Base-by-base conservation (phyloP, 148 eudicot species). In the Camellia granthamiana region DNA sequence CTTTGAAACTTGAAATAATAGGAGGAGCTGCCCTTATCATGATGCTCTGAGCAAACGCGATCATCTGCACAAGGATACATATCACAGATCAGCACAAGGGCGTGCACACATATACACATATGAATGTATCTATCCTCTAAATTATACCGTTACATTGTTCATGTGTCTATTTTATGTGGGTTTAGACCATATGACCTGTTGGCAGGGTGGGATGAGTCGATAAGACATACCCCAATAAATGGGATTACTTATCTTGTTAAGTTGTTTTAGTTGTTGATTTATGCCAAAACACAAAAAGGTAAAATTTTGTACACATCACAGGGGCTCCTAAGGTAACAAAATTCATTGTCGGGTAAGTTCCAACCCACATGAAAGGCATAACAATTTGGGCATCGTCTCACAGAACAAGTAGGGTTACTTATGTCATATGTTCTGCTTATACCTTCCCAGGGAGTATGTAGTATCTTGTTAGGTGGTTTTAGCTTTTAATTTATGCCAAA, bases 11-110 rank as follows among this genome's bases (percentile, higher is more conserved):
- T 64, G 78, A 7, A 42, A 80, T 30, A n/a, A 80, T 30, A n/a
- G 84, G 74, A 41, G 80, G 83, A 78, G 59, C 60, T 47, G 80
- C 62, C 54, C 73, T 74, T 59, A 89, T 86, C 88, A 89, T 74
- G 70, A 86, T 51, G 86, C 91, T 86, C 56, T 81, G 89, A 3
- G 80, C 30, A 38, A 89, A 80, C 16, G 89, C 91, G 52, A 86
- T 77, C 88, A 89, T 81, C 91, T 89, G 73, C 82, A 79, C n/a
- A 69, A 52, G 5, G 7, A 46, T 21, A 11, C 43, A 69, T 46
- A 42, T 7, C 19, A 6, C n/a, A 60, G 16, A 23, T 0, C n/a
- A 4, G 5, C 63, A 49, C 4, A 10, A 60, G n/a, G 6, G 52
- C 52, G 7, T 49, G 52, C 52, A 49, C 63, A 15, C 19, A 16